Evolutionary conservation across 106 monocot genomes (phyloP), one percentile per base, ranked within the genome.

Genomic region (Apostasia ramifera): DNA sequence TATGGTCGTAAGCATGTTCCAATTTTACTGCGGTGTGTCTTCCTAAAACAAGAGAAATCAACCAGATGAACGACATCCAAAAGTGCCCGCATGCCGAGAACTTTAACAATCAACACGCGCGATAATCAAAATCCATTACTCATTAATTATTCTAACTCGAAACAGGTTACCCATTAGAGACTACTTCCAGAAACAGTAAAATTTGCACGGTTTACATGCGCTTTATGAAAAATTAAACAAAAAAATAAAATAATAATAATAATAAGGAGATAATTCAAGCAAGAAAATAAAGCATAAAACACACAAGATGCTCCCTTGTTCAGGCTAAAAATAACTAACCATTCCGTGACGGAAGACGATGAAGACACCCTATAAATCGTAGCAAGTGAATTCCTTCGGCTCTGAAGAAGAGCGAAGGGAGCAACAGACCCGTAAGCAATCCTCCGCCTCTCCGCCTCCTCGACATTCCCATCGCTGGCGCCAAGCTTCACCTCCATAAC

Each of bases 371-470:
- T 81, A 43, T 74, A 74, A 70, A 76, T 58, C 3, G 70, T 55
- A 52, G 74, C 68, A 38, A 86, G 70, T 0, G 85, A 57, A 71
- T 89, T 92, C 77, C 70, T 92, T 78, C 73, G 61, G 44, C 85
- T 80, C 76, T 98, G 92, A 14, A 98, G 85, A 79, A 92, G 61
- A 50, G 87, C 92, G 48, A 89, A 98, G 6, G 87, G 82, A 0
- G 86, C 80, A 13, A 92, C 77, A 9, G 92, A 98, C 0, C 89
- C 90, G 43, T 92, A 92, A 47, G 85, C 82, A 61, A 92, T 84
- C 77, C 81, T 78, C 66, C 97, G 71, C 76, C 78, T 76, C 85
- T 81, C 72, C 1, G 81, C 85, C 37, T 98, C 92, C 43, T 43
- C 56, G 66, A 85, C 61, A 54, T 71, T 76, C 4, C 71, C 81